These are phyloP conservation scores for Massarina eburnea DNA, from an alignment of 2,329 filamentous ascomycete species.

Conservation along the genomic window DNA sequence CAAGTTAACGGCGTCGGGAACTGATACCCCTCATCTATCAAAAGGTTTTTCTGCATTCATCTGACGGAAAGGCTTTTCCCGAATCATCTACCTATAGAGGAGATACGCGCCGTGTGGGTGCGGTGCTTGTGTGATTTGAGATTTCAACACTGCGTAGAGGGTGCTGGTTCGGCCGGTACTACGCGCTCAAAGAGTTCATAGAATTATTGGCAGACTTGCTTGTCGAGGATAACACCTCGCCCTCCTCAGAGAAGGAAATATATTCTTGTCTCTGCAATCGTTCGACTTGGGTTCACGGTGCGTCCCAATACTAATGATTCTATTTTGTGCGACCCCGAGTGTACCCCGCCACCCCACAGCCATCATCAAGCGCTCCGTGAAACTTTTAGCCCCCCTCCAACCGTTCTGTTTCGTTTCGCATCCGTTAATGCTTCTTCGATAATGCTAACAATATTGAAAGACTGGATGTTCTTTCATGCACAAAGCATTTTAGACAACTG, in stretches of 20 bases:
- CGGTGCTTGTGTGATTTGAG: conserved; percentile 1
- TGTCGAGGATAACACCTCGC: neutral
- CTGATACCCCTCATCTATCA: conserved; percentile 32
- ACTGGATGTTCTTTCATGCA: no score
- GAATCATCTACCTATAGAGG: conserved; percentile 20
- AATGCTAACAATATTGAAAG: no score
- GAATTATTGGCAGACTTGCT: neutral
- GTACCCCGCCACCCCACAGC: neutral
- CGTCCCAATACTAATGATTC: neutral
- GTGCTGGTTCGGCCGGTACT: neutral
- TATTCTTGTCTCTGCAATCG: neutral
- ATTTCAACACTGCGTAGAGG: conserved; percentile 3
- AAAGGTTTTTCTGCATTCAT: conserved; percentile 37
- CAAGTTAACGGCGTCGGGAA: conserved; percentile 44
- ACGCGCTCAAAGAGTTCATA: conserved; percentile 2
- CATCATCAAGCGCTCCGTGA: neutral
- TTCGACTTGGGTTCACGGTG: neutral
- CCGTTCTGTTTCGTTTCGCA: neutral
- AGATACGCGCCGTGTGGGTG: neutral
- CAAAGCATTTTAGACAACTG: neutral
- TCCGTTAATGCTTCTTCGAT: neutral
- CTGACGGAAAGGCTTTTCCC: conserved; percentile 26
- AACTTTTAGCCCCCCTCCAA: neutral
- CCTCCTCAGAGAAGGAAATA: neutral
- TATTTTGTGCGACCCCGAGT: no score